Conservation (phyloP, 2,329 filamentous ascomycete species). For the Albophoma yamanashiensis region DNA sequence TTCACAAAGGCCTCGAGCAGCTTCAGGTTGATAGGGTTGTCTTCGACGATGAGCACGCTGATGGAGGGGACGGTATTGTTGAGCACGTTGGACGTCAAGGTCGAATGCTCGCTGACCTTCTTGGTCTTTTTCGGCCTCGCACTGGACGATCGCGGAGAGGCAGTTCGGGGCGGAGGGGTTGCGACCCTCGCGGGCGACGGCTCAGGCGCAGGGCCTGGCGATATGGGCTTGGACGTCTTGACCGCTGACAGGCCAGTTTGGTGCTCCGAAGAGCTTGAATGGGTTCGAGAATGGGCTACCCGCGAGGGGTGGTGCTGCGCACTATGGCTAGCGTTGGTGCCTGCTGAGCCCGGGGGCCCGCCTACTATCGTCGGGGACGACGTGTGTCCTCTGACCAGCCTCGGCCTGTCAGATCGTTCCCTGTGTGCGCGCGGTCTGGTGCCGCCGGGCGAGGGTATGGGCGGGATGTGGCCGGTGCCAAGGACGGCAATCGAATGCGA, state of each 20-base stretch:
- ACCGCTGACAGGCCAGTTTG: constrained; percentile 29
- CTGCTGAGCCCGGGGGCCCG: constrained; percentile 19
- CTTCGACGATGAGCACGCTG: constrained; percentile 94
- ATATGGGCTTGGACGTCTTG: constrained; percentile 40
- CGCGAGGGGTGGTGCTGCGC: constrained; percentile 24
- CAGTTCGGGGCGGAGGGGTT: constrained; percentile 37
- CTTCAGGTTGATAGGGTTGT: constrained; percentile 95
- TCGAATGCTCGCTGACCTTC: constrained; percentile 33
- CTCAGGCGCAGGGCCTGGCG: constrained; percentile 45
- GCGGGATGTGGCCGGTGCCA: constrained; percentile 67
- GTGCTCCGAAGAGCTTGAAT: constrained; percentile 48
- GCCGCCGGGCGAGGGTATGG: constrained; percentile 73
- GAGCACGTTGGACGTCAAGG: constrained; percentile 47
- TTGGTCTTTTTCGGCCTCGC: constrained; percentile 40
- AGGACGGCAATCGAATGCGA: constrained; percentile 68
- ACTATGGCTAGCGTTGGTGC: constrained; percentile 21
- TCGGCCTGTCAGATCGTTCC: constrained; percentile 47
- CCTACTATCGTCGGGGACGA: constrained; percentile 61
- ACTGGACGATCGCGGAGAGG: constrained; percentile 38
- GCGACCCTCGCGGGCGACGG: constrained; percentile 31
- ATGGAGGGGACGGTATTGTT: constrained; percentile 86
- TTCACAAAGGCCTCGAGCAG: constrained; percentile 94
- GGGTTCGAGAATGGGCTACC: constrained; percentile 42
- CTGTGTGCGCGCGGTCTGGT: constrained; percentile 43
- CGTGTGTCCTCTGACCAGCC: constrained; percentile 61